Evolutionary conservation across 2,329 filamentous ascomycete genomes (phyloP).

Genomic region (Ceratocystiopsis minuta): DNA sequence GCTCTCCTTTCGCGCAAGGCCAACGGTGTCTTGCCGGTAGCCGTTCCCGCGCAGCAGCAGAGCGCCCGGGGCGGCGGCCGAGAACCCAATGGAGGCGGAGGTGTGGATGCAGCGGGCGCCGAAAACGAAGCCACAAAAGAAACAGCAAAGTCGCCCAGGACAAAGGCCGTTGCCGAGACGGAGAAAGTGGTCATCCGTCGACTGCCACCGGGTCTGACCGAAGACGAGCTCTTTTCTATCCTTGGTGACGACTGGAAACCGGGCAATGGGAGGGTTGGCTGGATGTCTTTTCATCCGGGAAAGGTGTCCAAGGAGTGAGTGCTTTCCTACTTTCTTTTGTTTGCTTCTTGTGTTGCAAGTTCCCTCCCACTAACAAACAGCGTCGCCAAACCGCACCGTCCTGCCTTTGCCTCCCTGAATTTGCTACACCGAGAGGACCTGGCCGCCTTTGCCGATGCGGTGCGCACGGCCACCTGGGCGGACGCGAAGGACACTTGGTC

Average conservation of each 20-base stretch:
- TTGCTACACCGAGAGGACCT: slow-evolving; percentile 56
- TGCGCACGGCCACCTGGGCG: slow-evolving; percentile 54
- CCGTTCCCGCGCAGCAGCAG: slow-evolving; percentile 21
- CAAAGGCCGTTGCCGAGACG: slow-evolving; percentile 37
- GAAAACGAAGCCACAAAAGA: neutral
- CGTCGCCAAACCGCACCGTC: slow-evolving; percentile 68
- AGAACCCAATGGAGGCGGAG: neutral
- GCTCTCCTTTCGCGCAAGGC: slow-evolving; percentile 19
- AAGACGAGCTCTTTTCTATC: slow-evolving; percentile 53
- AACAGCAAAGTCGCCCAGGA: slow-evolving; percentile 24
- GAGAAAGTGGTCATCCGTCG: slow-evolving; percentile 75
- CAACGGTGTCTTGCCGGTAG: slow-evolving; percentile 35
- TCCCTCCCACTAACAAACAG: slow-evolving; percentile 22
- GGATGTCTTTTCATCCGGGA: slow-evolving; percentile 46
- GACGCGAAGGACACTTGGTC: slow-evolving; percentile 65
- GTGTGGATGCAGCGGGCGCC: too few relatives aligned
- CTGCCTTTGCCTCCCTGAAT: slow-evolving; percentile 67
- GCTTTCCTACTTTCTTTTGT: neutral
- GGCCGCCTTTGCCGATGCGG: slow-evolving; percentile 45
- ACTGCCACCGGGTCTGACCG: slow-evolving; percentile 69
- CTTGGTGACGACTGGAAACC: slow-evolving; percentile 67
- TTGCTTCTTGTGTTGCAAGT: neutral
- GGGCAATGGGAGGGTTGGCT: slow-evolving; percentile 71
- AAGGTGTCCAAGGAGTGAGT: slow-evolving; percentile 74
- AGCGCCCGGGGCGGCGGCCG: neutral